Conservation (phyloP, 2,329 filamentous ascomycete species). For the Aspergillus novofumigatus region DNA sequence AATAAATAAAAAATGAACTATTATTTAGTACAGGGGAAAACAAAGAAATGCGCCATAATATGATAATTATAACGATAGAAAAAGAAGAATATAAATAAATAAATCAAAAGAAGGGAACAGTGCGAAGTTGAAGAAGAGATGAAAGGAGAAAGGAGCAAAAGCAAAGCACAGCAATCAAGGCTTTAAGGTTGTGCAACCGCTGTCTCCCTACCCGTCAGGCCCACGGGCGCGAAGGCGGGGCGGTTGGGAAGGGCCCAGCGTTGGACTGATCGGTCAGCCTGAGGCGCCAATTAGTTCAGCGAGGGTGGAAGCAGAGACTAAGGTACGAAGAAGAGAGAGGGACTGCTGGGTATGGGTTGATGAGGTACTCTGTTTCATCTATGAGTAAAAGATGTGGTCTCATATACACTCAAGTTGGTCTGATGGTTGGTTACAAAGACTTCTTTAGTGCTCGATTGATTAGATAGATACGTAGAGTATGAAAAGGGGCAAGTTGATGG, state of each 20-base stretch:
- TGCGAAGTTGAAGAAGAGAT: constrained; percentile 1
- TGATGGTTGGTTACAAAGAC: neutral
- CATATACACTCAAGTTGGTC: neutral
- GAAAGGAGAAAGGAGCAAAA: neutral
- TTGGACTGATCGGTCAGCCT: neutral
- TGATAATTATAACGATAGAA: neutral
- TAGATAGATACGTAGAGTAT: neutral
- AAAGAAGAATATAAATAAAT: neutral
- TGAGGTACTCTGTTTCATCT: neutral
- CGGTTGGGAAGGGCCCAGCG: constrained; percentile 6
- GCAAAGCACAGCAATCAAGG: constrained; percentile 8
- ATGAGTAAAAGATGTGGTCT: neutral
- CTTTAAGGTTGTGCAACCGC: constrained; percentile 24
- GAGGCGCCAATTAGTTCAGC: neutral
- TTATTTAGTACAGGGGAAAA: neutral
- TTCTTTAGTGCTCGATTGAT: neutral
- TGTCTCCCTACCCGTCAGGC: constrained; percentile 21
- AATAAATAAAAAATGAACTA: neutral
- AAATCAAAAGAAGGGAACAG: neutral
- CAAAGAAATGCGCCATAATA: neutral
- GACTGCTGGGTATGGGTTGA: neutral
- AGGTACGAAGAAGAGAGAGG: neutral
- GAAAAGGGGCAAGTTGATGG: neutral
- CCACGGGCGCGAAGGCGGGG: constrained; percentile 21
- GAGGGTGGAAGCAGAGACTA: neutral